Evolutionary conservation across 176 grass and related monocot genomes (phyloP).

Genomic region (Triticum dicoccoides): DNA sequence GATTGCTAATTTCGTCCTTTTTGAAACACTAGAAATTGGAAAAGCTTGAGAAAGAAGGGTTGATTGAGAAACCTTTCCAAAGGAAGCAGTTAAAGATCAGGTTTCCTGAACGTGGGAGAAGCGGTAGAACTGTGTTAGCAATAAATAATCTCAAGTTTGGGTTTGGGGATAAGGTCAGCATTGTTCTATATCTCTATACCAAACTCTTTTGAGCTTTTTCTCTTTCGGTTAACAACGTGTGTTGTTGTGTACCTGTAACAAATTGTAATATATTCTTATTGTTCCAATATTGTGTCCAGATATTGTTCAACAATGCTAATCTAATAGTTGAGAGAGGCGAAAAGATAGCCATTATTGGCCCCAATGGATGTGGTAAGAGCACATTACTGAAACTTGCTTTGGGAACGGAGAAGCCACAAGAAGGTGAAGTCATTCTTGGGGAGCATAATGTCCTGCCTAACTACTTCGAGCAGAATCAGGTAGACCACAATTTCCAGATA

Average conservation of each 20-base stretch:
- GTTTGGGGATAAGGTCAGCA: conserved; percentile 76
- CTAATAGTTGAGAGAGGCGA: conserved; percentile 86
- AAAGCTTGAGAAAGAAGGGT: conserved; percentile 94
- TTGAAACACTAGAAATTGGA: conserved; percentile 83
- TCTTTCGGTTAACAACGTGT: not conserved
- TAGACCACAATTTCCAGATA: conserved; percentile 7
- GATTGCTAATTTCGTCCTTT: conserved; percentile 23
- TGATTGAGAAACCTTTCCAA: conserved; percentile 92
- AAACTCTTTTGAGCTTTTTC: conserved; percentile 2
- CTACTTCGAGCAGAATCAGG: conserved; percentile 99
- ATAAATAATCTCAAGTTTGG: conserved; percentile 83
- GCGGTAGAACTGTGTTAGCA: conserved; percentile 67
- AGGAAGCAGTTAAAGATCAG: conserved; percentile 97
- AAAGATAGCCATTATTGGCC: conserved; percentile 96
- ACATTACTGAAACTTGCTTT: conserved; percentile 87
- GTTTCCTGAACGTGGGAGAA: conserved; percentile 87
- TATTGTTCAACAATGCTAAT: conserved; percentile 88
- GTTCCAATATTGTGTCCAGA: conserved; percentile 39
- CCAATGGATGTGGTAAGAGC: conserved; percentile 96
- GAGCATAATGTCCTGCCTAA: conserved; percentile 95
- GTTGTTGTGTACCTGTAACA: not conserved
- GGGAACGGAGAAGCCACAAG: conserved; percentile 78
- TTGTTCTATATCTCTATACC: not conserved
- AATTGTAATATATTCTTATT: not conserved
- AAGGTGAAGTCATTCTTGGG: conserved; percentile 79